A percentile compares a stretch with the other conserved stretches of the same genome.
Evolutionary conservation across 1,139 yeast genomes (phyloP).

Genomic region (Blastobotrys raffinosifermentans): DNA sequence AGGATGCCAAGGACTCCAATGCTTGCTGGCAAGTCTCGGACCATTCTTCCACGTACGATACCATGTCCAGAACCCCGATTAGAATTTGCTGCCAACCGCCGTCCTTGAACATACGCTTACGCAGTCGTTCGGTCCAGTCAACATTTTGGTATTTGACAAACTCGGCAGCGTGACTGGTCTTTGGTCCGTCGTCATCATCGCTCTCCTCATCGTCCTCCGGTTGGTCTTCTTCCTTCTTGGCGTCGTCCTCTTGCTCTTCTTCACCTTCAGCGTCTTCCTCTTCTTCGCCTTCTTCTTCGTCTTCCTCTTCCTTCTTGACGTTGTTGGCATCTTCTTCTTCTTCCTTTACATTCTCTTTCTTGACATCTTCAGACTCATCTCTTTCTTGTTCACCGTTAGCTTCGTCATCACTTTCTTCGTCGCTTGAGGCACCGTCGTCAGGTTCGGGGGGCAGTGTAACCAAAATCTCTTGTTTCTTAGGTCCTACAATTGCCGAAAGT

Average conservation of each 20-base stretch:
- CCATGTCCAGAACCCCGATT: conserved; percentile 56
- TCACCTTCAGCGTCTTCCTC: conserved; percentile 20
- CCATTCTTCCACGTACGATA: conserved; percentile 55
- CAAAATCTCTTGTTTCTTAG: conserved; percentile 27
- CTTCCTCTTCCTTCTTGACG: conserved; percentile 4
- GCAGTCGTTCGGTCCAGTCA: conserved; percentile 73
- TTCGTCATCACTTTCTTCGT: conserved; percentile 26
- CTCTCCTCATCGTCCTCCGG: conserved; percentile 14
- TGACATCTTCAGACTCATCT: conserved; percentile 31
- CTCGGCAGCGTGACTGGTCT: conserved; percentile 28
- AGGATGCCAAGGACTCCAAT: conserved; percentile 53
- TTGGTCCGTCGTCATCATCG: conserved; percentile 10
- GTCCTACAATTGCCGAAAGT: conserved; percentile 27
- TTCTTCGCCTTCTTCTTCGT: conserved; percentile 11
- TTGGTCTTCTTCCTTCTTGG: conserved; percentile 17
- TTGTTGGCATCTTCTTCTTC: conserved; percentile 7
- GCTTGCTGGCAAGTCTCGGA: conserved; percentile 42
- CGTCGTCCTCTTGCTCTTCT: conserved; percentile 21
- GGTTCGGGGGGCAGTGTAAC: conserved; percentile 40
- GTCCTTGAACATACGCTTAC: conserved; percentile 68
- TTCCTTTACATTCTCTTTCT: conserved; percentile 29
- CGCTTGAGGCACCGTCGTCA: conserved; percentile 18
- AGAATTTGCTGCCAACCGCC: conserved; percentile 82
- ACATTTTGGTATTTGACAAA: conserved; percentile 56
- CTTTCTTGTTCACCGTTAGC: conserved; percentile 34